Evolutionary conservation across 352 stramenopile species (phyloP).

Genomic region (Globisporangium irregulare): DNA sequence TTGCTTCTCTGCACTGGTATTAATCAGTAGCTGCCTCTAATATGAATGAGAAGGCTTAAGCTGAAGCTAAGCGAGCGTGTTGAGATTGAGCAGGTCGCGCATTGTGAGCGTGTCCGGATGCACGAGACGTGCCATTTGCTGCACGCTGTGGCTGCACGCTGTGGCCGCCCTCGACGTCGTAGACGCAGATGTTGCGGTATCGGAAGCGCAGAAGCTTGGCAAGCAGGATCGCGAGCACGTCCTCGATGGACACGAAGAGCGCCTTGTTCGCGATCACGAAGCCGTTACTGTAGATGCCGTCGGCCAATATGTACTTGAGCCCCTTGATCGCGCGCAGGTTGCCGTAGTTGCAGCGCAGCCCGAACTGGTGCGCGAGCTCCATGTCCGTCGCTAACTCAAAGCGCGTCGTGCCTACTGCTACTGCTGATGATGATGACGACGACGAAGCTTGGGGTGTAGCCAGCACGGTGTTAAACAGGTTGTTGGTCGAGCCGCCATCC

Average conservation of each 20-base stretch:
- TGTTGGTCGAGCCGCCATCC: background rate
- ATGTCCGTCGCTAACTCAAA: conserved; percentile 8
- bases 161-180: conserved; percentile 9
- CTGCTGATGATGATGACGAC: background rate
- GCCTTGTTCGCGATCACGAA: conserved; percentile 3
- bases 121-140: conserved; percentile 14
- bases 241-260: conserved; percentile 13
- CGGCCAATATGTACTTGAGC: conserved; percentile 1
- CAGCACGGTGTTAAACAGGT: background rate
- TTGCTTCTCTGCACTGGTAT: background rate
- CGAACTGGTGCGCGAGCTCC: conserved; percentile 8
- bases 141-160: background rate
- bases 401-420: background rate
- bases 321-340: conserved; percentile 10
- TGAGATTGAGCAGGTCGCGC: conserved; percentile 4
- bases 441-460: background rate
- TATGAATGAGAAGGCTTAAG: background rate
- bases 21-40: background rate
- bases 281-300: conserved; percentile 13
- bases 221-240: conserved; percentile 13
- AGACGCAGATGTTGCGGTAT: conserved; percentile 8
- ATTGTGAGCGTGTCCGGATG: conserved; percentile 5
- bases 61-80: background rate
- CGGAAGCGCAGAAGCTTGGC: conserved; percentile 14
- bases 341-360: conserved; percentile 6